phyloP scores from a whole-genome alignment of 169 alveolate genomes.

The Miamiensis avidus region DNA sequence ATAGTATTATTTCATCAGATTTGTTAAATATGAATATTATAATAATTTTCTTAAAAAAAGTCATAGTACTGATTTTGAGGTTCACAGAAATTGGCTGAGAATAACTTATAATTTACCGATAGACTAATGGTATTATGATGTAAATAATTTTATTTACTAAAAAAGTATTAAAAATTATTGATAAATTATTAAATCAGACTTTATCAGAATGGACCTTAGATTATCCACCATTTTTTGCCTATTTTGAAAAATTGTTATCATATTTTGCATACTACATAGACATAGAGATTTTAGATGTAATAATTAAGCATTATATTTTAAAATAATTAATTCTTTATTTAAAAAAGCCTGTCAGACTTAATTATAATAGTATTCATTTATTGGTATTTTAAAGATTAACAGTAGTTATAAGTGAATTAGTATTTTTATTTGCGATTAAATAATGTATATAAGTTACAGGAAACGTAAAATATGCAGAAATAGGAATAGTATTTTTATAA shows the following conservation, averaged over 20 bases:
- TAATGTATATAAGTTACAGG: neutral
- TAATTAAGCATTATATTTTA: too few species aligned
- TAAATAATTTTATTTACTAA: neutral
- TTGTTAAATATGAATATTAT: too few species aligned
- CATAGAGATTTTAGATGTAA: slow-evolving; percentile 43
- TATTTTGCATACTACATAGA: slow-evolving; percentile 57
- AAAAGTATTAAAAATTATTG: neutral
- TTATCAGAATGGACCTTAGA: slow-evolving; percentile 76
- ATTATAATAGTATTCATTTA: slow-evolving; percentile 28
- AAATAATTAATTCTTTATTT: too few species aligned
- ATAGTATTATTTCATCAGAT: too few species aligned
- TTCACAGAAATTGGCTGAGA: slow-evolving; percentile 83
- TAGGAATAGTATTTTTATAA: slow-evolving; percentile 22
- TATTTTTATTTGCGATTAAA: slow-evolving; percentile 59
- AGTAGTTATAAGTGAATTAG: slow-evolving; percentile 68
- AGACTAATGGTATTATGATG: slow-evolving; percentile 74
- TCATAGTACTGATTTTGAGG: slow-evolving; percentile 83
- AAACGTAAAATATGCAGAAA: slow-evolving; percentile 20
- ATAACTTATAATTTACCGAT: slow-evolving; percentile 69
- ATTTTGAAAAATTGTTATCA: slow-evolving; percentile 67
- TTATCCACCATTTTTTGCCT: slow-evolving; percentile 84
- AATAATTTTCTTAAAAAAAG: neutral
- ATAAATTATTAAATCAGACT: slow-evolving; percentile 1
- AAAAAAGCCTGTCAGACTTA: too few species aligned
- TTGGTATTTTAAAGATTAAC: slow-evolving; percentile 62